Percentiles rank a stretch among this genome's conserved stretches.
Evolutionary conservation across 495 filamentous ascomycete genomes (phyloP).

Genomic region (Parmelia sp.): DNA sequence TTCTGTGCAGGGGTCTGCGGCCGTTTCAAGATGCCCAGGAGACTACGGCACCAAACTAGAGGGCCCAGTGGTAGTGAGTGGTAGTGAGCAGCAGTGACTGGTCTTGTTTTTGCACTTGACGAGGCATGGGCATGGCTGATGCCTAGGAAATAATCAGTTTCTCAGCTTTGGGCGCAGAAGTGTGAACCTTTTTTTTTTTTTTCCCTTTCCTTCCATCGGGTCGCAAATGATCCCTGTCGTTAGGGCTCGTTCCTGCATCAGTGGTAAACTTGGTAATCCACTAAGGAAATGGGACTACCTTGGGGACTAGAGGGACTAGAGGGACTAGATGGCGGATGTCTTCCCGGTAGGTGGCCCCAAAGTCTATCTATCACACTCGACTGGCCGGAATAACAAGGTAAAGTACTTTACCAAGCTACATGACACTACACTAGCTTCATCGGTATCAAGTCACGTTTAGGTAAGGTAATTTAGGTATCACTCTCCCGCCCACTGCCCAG

Average conservation of each 20-base stretch:
- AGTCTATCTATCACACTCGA: neutral
- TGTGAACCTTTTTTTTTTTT: neutral
- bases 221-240: conserved; percentile 7
- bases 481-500: neutral
- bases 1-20: conserved; percentile 13
- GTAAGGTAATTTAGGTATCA: neutral
- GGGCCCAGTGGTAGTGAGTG: neutral
- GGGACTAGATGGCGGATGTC: neutral
- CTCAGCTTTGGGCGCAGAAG: conserved; percentile 5
- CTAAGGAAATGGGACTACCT: neutral
- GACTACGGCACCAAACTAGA: neutral
- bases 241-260: conserved; percentile 19
- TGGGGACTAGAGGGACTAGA: too few species aligned
- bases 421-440: neutral
- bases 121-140: neutral
- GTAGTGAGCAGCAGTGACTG: too few species aligned
- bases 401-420: too few species aligned
- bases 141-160: neutral
- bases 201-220: neutral
- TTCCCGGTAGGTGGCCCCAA: neutral
- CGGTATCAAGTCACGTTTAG: neutral
- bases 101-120: neutral
- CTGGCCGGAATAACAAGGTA: neutral
- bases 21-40: conserved; percentile 20
- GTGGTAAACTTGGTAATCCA: conserved; percentile 10